phyloP scores from a whole-genome alignment of 345 rosid genomes.

The Mercurialis annua region DNA sequence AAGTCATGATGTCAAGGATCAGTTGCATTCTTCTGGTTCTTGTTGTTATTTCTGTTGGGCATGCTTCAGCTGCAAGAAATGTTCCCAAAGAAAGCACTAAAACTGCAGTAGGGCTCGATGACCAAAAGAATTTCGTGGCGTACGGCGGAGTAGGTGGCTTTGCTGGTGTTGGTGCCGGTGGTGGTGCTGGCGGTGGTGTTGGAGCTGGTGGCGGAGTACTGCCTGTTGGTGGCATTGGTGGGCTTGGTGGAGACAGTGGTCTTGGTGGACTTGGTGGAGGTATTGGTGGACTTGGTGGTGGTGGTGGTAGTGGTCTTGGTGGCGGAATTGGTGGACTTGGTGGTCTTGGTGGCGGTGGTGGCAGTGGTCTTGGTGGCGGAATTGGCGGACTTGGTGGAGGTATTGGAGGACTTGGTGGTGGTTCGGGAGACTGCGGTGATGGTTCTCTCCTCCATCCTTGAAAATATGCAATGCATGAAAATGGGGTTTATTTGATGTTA shows the following conservation, averaged over 20 bases:
- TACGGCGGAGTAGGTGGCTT: constrained; percentile 24
- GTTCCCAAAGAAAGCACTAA: constrained; percentile 9
- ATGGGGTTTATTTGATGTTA: not conserved
- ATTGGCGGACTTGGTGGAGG: not conserved
- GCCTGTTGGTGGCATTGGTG: constrained; percentile 4
- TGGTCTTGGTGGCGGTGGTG: not conserved
- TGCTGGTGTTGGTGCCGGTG: constrained; percentile 13
- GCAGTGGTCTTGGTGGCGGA: not conserved
- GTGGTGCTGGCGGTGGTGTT: not conserved
- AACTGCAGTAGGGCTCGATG: constrained; percentile 9
- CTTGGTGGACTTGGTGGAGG: constrained; percentile 6
- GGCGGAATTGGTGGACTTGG: not conserved
- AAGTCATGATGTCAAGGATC: not conserved
- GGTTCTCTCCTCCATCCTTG: constrained; percentile 2
- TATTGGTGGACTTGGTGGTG: not conserved
- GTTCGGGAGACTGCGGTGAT: no score
- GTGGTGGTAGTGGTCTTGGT: not conserved
- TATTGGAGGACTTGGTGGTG: not conserved
- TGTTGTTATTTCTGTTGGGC: constrained; percentile 1
- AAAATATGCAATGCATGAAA: not conserved
- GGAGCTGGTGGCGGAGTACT: not conserved
- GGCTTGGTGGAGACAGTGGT: constrained; percentile 11
- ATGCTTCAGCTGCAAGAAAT: constrained; percentile 4
- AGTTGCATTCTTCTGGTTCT: constrained; percentile 1
- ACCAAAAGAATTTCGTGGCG: constrained; percentile 15